Evolutionary conservation across 352 stramenopile genomes (phyloP).

Genomic region (Nothophytophthora sp.): DNA sequence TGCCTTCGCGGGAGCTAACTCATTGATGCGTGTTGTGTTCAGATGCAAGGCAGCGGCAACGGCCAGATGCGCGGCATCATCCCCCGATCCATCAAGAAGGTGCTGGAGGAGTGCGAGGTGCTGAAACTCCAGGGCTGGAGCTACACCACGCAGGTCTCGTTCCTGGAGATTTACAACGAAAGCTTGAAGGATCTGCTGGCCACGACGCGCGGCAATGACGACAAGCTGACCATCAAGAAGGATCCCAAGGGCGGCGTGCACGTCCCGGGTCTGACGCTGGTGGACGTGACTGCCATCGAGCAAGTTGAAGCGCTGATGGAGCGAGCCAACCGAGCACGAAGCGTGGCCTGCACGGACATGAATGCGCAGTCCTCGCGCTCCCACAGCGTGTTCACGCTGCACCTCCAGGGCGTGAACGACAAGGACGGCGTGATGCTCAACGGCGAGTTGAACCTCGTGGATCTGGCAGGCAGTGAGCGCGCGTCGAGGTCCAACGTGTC

Average conservation of each 20-base stretch:
- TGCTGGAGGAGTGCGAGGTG: constrained; percentile 69
- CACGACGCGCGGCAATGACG: constrained; percentile 46
- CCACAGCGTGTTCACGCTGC: constrained; percentile 82
- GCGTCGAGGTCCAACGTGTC: constrained; percentile 86
- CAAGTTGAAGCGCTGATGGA: constrained; percentile 85
- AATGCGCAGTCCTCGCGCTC: constrained; percentile 81
- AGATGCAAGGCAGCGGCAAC: constrained; percentile 97
- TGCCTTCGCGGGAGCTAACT: constrained; percentile 4
- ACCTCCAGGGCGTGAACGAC: constrained; percentile 86
- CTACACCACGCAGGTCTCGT: constrained; percentile 96
- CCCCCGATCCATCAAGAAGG: constrained; percentile 96
- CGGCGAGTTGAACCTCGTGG: constrained; percentile 77
- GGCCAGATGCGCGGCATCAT: constrained; percentile 97
- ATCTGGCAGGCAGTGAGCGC: constrained; percentile 83
- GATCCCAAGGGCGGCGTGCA: constrained; percentile 62
- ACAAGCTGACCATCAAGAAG: constrained; percentile 75
- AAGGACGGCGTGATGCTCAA: constrained; percentile 60
- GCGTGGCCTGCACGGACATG: constrained; percentile 95
- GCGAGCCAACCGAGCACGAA: constrained; percentile 58
- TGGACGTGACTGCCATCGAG: constrained; percentile 50
- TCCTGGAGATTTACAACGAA: constrained; percentile 99
- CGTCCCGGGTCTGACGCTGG: constrained; percentile 62
- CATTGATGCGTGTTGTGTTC: constrained; percentile 7
- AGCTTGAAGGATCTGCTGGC: constrained; percentile 96
- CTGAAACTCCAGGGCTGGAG: constrained; percentile 89